A percentile compares a stretch with the other conserved stretches of the same genome.
Evolutionary conservation across 2,329 filamentous ascomycete species (phyloP).

Genomic region (Botrytis cinerea): DNA sequence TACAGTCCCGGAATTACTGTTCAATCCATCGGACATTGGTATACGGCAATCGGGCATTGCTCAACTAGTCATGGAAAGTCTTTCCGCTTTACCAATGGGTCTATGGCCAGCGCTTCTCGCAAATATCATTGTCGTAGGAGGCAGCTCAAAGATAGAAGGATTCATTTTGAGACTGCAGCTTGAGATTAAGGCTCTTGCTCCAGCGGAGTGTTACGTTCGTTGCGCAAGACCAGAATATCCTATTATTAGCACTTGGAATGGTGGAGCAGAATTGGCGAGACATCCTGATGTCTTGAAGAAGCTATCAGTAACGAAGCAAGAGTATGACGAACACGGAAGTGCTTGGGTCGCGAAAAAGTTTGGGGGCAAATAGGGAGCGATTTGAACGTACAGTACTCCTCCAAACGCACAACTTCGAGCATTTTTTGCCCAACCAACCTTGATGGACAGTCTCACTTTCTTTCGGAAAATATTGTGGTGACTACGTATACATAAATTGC

Average conservation of each 20-base stretch:
- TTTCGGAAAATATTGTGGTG: not conserved
- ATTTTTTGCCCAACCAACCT: not conserved
- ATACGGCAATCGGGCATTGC: constrained; percentile 81
- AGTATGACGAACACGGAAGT: constrained; percentile 86
- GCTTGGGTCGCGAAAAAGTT: constrained; percentile 76
- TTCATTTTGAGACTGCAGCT: constrained; percentile 78
- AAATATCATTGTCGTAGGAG: constrained; percentile 87
- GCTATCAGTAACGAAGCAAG: constrained; percentile 77
- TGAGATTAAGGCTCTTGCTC: constrained; percentile 71
- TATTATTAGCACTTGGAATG: constrained; percentile 80
- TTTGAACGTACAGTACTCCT: not conserved
- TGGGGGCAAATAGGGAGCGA: constrained; percentile 42
- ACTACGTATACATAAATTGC: constrained; percentile 3
- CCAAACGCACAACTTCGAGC: not conserved
- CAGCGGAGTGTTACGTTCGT: constrained; percentile 75
- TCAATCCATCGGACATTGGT: constrained; percentile 82
- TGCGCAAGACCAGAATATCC: constrained; percentile 72
- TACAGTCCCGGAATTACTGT: constrained; percentile 83
- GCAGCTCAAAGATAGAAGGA: constrained; percentile 76
- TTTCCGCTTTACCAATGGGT: constrained; percentile 74
- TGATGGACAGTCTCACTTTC: not conserved
- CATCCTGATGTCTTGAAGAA: constrained; percentile 64
- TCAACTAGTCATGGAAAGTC: constrained; percentile 77
- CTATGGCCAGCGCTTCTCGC: constrained; percentile 81
- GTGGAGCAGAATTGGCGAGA: constrained; percentile 75